These are phyloP conservation scores for Penicillium oxalicum DNA, from an alignment of 2,329 filamentous ascomycete species.

Conservation along the genomic window DNA sequence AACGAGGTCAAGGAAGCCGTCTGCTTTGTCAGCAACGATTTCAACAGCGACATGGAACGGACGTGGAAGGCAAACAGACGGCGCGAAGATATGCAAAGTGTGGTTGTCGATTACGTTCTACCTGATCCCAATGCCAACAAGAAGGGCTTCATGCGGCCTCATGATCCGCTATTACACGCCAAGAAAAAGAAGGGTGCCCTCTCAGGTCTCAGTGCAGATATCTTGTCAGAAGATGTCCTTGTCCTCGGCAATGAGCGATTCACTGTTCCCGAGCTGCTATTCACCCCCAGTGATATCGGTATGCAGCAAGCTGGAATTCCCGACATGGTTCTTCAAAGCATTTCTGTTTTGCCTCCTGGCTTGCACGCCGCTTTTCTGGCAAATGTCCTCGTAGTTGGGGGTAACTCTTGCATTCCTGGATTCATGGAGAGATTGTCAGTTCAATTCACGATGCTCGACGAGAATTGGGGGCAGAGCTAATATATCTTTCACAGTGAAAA, in stretches of 20 bases:
- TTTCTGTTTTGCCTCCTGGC: conserved; percentile 69
- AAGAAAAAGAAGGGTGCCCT: conserved; percentile 45
- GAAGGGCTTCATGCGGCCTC: conserved; percentile 67
- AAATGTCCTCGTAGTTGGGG: conserved; percentile 84
- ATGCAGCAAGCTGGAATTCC: conserved; percentile 76
- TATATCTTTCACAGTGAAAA: conserved; percentile 41
- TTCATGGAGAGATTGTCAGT: conserved; percentile 69
- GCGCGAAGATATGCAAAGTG: conserved; percentile 32
- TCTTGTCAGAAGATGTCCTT: conserved; percentile 67
- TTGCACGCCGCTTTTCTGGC: conserved; percentile 77
- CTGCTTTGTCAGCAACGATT: conserved; percentile 76
- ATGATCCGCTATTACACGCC: conserved; percentile 62
- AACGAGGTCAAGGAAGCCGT: conserved; percentile 92
- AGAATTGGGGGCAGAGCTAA: too few species aligned
- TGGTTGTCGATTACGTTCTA: conserved; percentile 86
- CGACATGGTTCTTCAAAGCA: conserved; percentile 72
- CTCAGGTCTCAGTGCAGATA: conserved; percentile 42
- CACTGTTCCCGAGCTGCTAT: conserved; percentile 79
- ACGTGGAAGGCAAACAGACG: conserved; percentile 71
- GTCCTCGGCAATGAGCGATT: conserved; percentile 91
- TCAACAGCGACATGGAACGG: conserved; percentile 68
- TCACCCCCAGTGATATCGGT: conserved; percentile 78
- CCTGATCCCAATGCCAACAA: conserved; percentile 65
- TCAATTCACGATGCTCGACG: too few species aligned
- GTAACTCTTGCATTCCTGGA: conserved; percentile 71